Percentiles rank a stretch among this genome's conserved stretches.
phyloP scores from a whole-genome alignment of 352 stramenopile genomes.

The Phytopythium cucurbitacearum region DNA sequence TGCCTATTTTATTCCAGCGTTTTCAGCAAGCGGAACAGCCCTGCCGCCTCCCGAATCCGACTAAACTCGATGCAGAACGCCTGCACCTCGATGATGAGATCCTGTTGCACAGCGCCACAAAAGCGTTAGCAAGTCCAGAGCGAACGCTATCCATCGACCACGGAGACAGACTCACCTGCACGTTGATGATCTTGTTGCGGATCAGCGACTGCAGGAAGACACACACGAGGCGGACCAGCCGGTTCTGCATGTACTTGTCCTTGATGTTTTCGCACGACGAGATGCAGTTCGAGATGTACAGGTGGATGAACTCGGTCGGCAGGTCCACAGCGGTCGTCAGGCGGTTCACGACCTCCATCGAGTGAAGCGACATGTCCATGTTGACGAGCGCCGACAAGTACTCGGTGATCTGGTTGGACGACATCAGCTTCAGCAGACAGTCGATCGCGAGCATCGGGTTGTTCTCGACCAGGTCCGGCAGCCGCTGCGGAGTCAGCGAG shows the following conservation, averaged over 20 bases:
- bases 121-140: slow-evolving; percentile 11
- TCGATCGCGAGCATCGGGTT: slow-evolving; percentile 98
- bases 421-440: slow-evolving; percentile 92
- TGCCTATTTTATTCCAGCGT: slow-evolving; percentile 86
- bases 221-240: slow-evolving; percentile 96
- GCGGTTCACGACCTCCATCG: slow-evolving; percentile 97
- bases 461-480: slow-evolving; percentile 97
- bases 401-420: slow-evolving; percentile 91
- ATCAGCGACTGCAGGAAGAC: slow-evolving; percentile 98
- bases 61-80: slow-evolving; percentile 99
- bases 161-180: slow-evolving; percentile 76
- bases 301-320: slow-evolving; percentile 97
- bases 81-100: slow-evolving; percentile 98
- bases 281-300: slow-evolving; percentile 99
- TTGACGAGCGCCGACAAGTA: slow-evolving; percentile 96
- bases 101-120: slow-evolving; percentile 36
- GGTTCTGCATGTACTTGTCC: slow-evolving; percentile 98
- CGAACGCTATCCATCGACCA: not conserved
- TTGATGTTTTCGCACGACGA: slow-evolving; percentile 98
- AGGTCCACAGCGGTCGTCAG: slow-evolving; percentile 90
- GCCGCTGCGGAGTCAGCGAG: slow-evolving; percentile 89
- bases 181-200: slow-evolving; percentile 98
- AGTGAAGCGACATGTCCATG: slow-evolving; percentile 99
- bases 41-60: slow-evolving; percentile 95
- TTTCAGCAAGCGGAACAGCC: slow-evolving; percentile 97